A percentile compares a stretch with the other conserved stretches of the same genome.
Evolutionary conservation across 2,329 filamentous ascomycete genomes (phyloP).

Genomic region (Xylaria sp.): DNA sequence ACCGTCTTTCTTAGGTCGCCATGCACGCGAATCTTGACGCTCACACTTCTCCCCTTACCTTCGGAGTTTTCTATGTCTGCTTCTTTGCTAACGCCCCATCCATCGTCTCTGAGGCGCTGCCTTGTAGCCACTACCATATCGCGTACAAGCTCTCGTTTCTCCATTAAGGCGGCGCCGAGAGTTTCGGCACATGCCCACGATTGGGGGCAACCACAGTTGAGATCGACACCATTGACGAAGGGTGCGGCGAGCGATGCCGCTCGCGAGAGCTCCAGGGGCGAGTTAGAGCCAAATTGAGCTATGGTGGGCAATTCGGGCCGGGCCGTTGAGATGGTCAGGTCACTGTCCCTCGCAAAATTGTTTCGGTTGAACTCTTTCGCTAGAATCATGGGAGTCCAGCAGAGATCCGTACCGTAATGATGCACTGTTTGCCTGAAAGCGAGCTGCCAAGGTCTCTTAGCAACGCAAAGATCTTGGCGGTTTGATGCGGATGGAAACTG

Average conservation of each 20-base stretch:
- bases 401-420: slow-evolving; percentile 71
- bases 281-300: slow-evolving; percentile 73
- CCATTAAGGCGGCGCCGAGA: slow-evolving; percentile 76
- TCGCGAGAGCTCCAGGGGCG: slow-evolving; percentile 68
- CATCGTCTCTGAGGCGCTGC: slow-evolving; percentile 59
- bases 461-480: not conserved
- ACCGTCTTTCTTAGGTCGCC: slow-evolving; percentile 69
- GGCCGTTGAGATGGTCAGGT: slow-evolving; percentile 69
- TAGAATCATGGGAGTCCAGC: slow-evolving; percentile 78
- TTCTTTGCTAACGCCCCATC: slow-evolving; percentile 59
- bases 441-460: slow-evolving; percentile 50
- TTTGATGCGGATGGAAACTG: not conserved
- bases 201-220: slow-evolving; percentile 80
- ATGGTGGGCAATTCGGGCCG: slow-evolving; percentile 66
- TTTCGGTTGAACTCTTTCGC: slow-evolving; percentile 76
- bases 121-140: slow-evolving; percentile 71
- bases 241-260: slow-evolving; percentile 71
- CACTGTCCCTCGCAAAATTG: slow-evolving; percentile 67
- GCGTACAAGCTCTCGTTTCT: slow-evolving; percentile 70
- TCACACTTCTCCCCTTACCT: slow-evolving; percentile 65
- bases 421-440: slow-evolving; percentile 75
- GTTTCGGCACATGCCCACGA: slow-evolving; percentile 76
- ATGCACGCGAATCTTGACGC: slow-evolving; percentile 76
- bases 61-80: slow-evolving; percentile 44
- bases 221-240: slow-evolving; percentile 71